A percentile compares a stretch with the other conserved stretches of the same genome.
These are phyloP conservation scores for sweet orange (Citrus sinensis) DNA, from an alignment of 345 rosid genomes.

Conservation along the genomic window DNA sequence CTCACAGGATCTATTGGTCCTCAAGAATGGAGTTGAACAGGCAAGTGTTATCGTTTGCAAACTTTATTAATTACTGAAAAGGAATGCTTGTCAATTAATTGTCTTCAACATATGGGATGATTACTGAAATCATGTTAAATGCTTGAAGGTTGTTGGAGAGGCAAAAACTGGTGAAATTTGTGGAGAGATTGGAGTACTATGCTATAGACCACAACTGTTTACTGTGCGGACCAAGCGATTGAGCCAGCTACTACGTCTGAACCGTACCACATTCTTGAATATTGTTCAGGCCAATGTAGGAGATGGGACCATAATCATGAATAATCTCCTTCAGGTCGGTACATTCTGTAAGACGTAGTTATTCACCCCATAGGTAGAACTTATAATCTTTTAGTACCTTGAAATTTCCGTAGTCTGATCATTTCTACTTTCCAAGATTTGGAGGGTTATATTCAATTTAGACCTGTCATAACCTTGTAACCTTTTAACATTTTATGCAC, in stretches of 20 bases:
- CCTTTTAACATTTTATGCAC: not conserved
- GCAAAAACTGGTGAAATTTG: slow-evolving; percentile 71
- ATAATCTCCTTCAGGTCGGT: slow-evolving; percentile 83
- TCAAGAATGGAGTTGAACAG: slow-evolving; percentile 46
- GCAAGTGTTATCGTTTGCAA: slow-evolving; percentile 27
- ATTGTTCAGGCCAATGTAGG: slow-evolving; percentile 90
- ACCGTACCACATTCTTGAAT: slow-evolving; percentile 76
- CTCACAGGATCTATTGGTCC: slow-evolving; percentile 52
- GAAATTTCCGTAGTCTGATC: not conserved
- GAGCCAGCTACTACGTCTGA: slow-evolving; percentile 83
- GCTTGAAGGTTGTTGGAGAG: slow-evolving; percentile 60
- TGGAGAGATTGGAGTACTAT: slow-evolving; percentile 89
- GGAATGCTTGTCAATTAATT: not conserved
- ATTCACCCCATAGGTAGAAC: not conserved
- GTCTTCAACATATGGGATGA: not conserved
- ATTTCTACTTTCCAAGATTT: not conserved
- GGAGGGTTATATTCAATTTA: not conserved
- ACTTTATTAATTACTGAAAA: not conserved
- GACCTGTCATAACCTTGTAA: not conserved
- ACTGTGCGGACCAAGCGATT: slow-evolving; percentile 86
- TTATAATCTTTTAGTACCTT: not conserved
- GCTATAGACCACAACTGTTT: slow-evolving; percentile 83
- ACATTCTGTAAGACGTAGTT: not conserved
- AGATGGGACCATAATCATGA: slow-evolving; percentile 89
- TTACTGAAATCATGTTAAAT: not conserved